Base-by-base conservation (phyloP, 306 rosid species). In the Prunus kanzakura region DNA sequence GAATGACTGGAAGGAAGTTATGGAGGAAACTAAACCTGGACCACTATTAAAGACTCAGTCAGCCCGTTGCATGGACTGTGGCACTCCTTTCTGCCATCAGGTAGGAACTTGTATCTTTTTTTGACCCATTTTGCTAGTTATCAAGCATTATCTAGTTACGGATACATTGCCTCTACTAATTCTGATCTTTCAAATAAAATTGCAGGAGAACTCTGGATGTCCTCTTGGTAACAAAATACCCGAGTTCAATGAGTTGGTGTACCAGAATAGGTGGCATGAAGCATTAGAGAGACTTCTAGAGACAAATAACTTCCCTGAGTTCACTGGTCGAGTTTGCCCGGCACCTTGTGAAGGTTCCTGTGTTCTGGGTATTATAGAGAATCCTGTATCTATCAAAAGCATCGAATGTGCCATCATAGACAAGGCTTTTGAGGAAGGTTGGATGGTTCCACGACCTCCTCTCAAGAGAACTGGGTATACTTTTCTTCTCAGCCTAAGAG, bases 1-100 rank as follows among this genome's bases (percentile, higher is more conserved):
- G 93, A 80, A 76, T 73, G 99, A 96, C 61, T 96, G 99, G 99
- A 79, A 84, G 8, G 99, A 96, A 82, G 99, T 96, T 80, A 89
- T 89, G 99, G 88, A 87, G 88, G 92, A 89, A 83, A 77, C 93
- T 65, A 82, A 92, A 85, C 97, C 99, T 43, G 99, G 98, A 23
- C 93, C 99, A 60, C 99, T 96, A 73, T 63, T 96, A 78, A 91
- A 88, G 75, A 96, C 99, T 60, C 99, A 96, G 71, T 91, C 99
- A 20, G 99, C 99, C 50, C 98, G 99, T 55, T 96, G 99, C 89
- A 96, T 96, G 99, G 99, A 96, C 79, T 96, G 99, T 75, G 99
- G 99, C 23, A 96, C 99, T 76, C 99, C 99, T 64, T 94, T 94
- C 84, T 96, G 99, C 84, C 99, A 92, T 86, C 99, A 96, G 91